Evolutionary conservation across 1,139 yeast species (phyloP), one percentile per base, ranked within the genome.

Genomic region (Pichia sp.): DNA sequence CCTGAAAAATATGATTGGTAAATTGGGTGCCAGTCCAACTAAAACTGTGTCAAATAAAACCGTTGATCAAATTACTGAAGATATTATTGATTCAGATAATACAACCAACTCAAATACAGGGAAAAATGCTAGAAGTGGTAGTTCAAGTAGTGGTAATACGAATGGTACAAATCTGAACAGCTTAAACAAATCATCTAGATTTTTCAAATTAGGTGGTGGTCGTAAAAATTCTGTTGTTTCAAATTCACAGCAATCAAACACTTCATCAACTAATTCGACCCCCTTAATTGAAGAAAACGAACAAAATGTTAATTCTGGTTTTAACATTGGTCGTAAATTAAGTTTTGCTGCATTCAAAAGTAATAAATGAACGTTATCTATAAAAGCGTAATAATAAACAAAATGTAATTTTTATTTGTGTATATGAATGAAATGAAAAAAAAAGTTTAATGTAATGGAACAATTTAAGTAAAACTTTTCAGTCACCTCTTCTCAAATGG

Each of bases 381-480:
- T n/a, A n/a, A n/a, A n/a, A n/a, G n/a, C n/a, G n/a, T n/a, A n/a
- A n/a, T n/a, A n/a, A n/a, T n/a, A n/a, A n/a, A n/a, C n/a, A n/a
- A n/a, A n/a, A n/a, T n/a, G n/a, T n/a, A n/a, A n/a, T n/a, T n/a
- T n/a, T n/a, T n/a, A n/a, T n/a, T 9, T 23, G 12, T 9, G 10
- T 12, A 23, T 9, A 12, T 23, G 12, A 23, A 9, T 23, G 9
- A 23, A 9, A 31, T 31, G 5, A 20, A 11, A 7, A n/a, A 31
- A 12, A 23, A 17, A 20, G 23, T n/a, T 5, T 17, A 23, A 23
- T 22, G 9, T 15, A 17, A 34, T 33, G 12, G 12, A 33, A n/a
- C 19, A 23, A 22, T 15, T 4, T 22, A 12, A 56, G 34, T 77
- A 67, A 33, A 67, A 61, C 46, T 79, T 58, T 36, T 50, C n/a